Evolutionary conservation across 495 filamentous ascomycete species (phyloP), one percentile per base, ranked within the genome.

Genomic region (Penicillium bovifimosum): DNA sequence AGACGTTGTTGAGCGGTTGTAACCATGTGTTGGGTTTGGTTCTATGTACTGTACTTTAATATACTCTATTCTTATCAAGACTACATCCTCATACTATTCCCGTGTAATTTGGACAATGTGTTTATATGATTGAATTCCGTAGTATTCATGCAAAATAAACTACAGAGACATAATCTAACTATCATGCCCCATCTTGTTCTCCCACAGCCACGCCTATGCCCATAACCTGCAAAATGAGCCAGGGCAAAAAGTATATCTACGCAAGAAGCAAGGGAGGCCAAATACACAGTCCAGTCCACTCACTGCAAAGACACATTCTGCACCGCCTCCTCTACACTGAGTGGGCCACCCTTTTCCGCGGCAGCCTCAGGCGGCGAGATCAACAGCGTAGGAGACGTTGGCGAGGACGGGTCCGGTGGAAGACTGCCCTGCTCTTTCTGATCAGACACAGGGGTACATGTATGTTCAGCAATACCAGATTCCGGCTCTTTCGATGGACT

Each of bases 311-410:
- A 71, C 11, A 72, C 66, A 46, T 71, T 72, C 52, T 72, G 66
- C 50, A 74, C 58, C 2, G 71, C 71, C 42, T 72, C 68, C 51
- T 74, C 71, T 6, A 70, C 67, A 50, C 69, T 69, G 8, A 72
- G 44, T 26, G 43, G 31, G 17, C 43, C 50, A 32, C 42, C 45
- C 3, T 36, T 50, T 24, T 34, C 13, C n/a, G 36, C 41, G 4
- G 29, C 41, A 16, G 4, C 1, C 5, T 56, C 53, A 6, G 48
- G 27, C 16, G 60, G 52, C 6, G 60, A 55, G 0, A 57, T 48
- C 18, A 64, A 42, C 29, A 64, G 31, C 10, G 63, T 61, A 1
- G 63, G 63, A 3, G 60, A 64, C 1, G 55, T 64, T 4, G 63
- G 63, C 27, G 60, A 63, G 38, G 61, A 65, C 7, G 63, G 63